phyloP scores from a whole-genome alignment of 176 grass and related monocot species.

The Musa troglodytarum region DNA sequence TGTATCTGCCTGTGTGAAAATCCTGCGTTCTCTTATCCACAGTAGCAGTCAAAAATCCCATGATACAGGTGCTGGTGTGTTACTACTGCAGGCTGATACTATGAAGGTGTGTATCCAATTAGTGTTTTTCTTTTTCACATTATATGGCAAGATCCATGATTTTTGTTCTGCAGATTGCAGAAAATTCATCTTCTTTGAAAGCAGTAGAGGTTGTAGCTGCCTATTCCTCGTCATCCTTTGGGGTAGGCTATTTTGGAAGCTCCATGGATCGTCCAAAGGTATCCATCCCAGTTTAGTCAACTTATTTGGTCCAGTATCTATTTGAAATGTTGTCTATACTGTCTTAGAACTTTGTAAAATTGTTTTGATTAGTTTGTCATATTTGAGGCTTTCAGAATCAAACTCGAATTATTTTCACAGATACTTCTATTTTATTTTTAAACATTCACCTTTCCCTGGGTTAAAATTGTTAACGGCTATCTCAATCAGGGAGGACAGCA shows the following conservation, averaged over 20 bases:
- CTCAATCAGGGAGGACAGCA: too few relatives aligned
- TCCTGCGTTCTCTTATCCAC: conserved; percentile 46
- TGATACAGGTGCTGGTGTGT: conserved; percentile 63
- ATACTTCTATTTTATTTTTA: too few relatives aligned
- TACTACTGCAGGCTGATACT: conserved; percentile 75
- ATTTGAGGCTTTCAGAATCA: too few relatives aligned
- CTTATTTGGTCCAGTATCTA: neutral
- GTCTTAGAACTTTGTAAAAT: neutral
- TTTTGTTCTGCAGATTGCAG: conserved; percentile 28
- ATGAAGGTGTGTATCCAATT: conserved; percentile 39
- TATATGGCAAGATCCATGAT: neutral
- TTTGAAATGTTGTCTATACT: neutral
- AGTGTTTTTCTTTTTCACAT: conserved; percentile 5
- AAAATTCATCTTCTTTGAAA: conserved; percentile 29
- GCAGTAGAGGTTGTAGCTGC: conserved; percentile 66
- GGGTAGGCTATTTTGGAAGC: conserved; percentile 67
- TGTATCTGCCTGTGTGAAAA: conserved; percentile 54
- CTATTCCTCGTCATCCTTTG: conserved; percentile 78
- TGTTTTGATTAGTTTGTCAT: too few relatives aligned
- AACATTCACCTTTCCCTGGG: too few relatives aligned
- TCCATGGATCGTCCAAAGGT: conserved; percentile 74
- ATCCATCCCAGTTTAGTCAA: neutral
- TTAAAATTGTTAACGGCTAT: too few relatives aligned
- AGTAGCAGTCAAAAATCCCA: conserved; percentile 53
- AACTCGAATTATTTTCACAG: too few relatives aligned